These are phyloP conservation scores for Zygosaccharomyces sapae DNA, from an alignment of 1,139 yeast genomes.

Conservation along the genomic window DNA sequence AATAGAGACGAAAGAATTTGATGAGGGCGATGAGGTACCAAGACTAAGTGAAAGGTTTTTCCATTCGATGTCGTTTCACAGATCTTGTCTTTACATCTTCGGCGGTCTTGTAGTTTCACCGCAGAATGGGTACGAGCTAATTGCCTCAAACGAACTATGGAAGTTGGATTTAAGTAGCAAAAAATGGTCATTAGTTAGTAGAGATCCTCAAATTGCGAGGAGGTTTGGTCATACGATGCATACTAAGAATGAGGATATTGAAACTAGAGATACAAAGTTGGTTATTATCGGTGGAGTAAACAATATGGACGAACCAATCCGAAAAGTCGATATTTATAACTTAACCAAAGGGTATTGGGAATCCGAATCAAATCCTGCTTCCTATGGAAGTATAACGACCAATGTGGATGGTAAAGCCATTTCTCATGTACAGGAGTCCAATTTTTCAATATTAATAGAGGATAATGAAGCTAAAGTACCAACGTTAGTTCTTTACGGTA, in stretches of 20 bases:
- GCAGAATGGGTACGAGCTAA: slow-evolving; percentile 37
- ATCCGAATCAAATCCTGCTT: slow-evolving; percentile 28
- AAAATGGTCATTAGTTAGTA: slow-evolving; percentile 51
- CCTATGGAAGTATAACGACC: slow-evolving; percentile 16
- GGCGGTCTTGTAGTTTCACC: slow-evolving; percentile 52
- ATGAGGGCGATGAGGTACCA: slow-evolving; percentile 11
- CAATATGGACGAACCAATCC: slow-evolving; percentile 40
- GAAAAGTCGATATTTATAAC: slow-evolving; percentile 51
- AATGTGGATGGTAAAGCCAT: slow-evolving; percentile 28
- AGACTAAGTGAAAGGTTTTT: slow-evolving; percentile 54
- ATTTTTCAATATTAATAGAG: slow-evolving; percentile 27
- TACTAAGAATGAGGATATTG: slow-evolving; percentile 42
- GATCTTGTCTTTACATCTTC: slow-evolving; percentile 50
- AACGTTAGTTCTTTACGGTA: slow-evolving; percentile 28
- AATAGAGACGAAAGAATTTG: slow-evolving; percentile 9
- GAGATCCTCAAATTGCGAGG: slow-evolving; percentile 37
- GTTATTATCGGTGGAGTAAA: slow-evolving; percentile 61
- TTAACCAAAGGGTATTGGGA: slow-evolving; percentile 47
- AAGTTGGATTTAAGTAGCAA: slow-evolving; percentile 50
- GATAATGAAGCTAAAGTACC: slow-evolving; percentile 32
- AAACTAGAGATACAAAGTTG: slow-evolving; percentile 50
- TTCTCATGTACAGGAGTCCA: slow-evolving; percentile 20
- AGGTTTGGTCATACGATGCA: slow-evolving; percentile 54
- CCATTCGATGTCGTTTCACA: slow-evolving; percentile 53
- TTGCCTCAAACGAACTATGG: slow-evolving; percentile 64